Base-by-base conservation (phyloP, 2,329 filamentous ascomycete species). In the Arthrinium phaeospermum region DNA sequence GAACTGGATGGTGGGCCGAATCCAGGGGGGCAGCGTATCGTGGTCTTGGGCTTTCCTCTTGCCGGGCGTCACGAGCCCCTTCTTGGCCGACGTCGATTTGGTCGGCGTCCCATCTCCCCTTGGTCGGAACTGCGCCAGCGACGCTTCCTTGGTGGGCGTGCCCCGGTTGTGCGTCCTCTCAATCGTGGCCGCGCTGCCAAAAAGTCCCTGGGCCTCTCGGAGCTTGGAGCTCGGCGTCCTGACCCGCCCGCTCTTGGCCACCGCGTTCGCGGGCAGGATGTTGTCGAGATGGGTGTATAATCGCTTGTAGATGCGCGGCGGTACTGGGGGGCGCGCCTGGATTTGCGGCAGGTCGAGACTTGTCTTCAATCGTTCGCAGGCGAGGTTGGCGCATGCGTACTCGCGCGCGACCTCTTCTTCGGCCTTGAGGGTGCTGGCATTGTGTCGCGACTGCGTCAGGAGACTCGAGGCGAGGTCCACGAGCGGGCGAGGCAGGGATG, bases 321-420 rank as follows among this genome's bases (percentile, higher is more conserved):
- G 91, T 70, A 94, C 92, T 4, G 95, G 95, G 2, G 95, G 94
- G 5, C 91, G 89, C 3, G 92, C 89, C 74, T 93, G 90, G 72
- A 95, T 92, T 0, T 91, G 89, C 0, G 95, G 95, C 10, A 98
- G 90, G 79, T 95, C 90, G 64, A 97, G 89, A 0, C 86, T 81
- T 71, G 91, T 92, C 79, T 95, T 95, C 51, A 98, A 86, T 70
- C 94, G 90, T 77, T 96, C 94, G 80, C 95, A 98, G 27, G 96
- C 96, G 73, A 99, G 89, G 82, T 98, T 92, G 19, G 94, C 93
- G 80, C 95, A 98, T 4, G 92, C 93, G 81, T 96, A 96, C 5
- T 90, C 88, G 27, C 95, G 89, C n/a, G 92, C 94, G 75, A 96
- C 91, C 81, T 98, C 95, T 81, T 98, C 95, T 71, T 97, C 94